Conservation (phyloP, 257 asterid species). For the Nicotiana undulata region DNA sequence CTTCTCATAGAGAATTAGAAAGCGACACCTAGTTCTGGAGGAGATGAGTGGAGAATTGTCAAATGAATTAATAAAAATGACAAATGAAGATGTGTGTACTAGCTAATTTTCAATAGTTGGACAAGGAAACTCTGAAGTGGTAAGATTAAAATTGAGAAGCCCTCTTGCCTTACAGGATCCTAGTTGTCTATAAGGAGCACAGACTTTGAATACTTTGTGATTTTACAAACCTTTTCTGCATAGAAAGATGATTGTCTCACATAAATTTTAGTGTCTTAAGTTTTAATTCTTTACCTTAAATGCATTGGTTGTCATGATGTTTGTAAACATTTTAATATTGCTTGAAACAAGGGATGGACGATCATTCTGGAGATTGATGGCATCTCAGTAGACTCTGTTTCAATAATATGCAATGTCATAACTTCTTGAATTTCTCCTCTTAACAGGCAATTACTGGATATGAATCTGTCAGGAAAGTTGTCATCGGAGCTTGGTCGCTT, state of each 20-base stretch:
- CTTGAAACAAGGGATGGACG: background rate
- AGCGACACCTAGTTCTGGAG: background rate
- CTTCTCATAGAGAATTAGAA: background rate
- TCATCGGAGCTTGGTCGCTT: constrained; percentile 82
- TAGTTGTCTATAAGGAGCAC: background rate
- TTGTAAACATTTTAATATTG: background rate
- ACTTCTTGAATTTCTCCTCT: constrained; percentile 2
- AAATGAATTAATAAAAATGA: background rate
- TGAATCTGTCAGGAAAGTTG: constrained; percentile 65
- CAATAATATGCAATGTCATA: background rate
- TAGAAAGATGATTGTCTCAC: background rate
- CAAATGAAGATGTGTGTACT: background rate
- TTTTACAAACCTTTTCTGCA: background rate
- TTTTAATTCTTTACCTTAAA: background rate
- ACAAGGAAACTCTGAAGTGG: background rate
- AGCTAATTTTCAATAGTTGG: background rate
- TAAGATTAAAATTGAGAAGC: background rate
- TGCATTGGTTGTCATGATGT: background rate
- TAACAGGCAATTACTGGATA: constrained; percentile 47
- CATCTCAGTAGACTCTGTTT: background rate
- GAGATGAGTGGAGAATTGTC: background rate
- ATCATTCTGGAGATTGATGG: background rate
- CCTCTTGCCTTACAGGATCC: background rate
- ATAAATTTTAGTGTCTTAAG: background rate
- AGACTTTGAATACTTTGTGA: background rate